Evolutionary conservation across 345 rosid species (phyloP).

Genomic region (Salix viminalis): DNA sequence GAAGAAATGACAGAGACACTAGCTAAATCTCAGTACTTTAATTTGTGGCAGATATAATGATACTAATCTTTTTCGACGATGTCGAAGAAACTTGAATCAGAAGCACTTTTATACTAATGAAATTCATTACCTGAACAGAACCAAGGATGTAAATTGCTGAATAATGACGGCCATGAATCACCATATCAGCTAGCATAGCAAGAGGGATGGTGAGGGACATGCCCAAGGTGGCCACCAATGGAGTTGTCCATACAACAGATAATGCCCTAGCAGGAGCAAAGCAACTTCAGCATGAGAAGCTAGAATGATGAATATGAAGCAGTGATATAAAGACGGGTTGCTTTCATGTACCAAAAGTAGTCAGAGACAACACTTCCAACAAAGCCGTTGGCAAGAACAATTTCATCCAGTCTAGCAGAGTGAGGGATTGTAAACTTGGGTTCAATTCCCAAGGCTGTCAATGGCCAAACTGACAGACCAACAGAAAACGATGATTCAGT

Average conservation of each 20-base stretch:
- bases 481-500: neutral
- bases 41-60: neutral
- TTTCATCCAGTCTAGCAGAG: conserved; percentile 85
- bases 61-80: neutral
- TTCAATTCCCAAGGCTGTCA: conserved; percentile 93
- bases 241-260: conserved; percentile 84
- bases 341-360: conserved; percentile 65
- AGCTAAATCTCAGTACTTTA: neutral
- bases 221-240: conserved; percentile 75
- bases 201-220: conserved; percentile 88
- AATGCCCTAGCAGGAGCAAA: conserved; percentile 49
- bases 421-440: conserved; percentile 93
- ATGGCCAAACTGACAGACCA: conserved; percentile 76
- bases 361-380: conserved; percentile 98
- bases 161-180: conserved; percentile 75
- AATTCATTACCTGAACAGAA: conserved; percentile 55
- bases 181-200: conserved; percentile 82
- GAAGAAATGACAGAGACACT: neutral
- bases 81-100: neutral
- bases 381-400: conserved; percentile 89
- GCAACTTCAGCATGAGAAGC: neutral
- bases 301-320: neutral
- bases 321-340: neutral
- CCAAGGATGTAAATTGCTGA: conserved; percentile 77
- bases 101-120: neutral